phyloP scores from a whole-genome alignment of 768 basidiomycete species.

The Phaffia tasmanica region DNA sequence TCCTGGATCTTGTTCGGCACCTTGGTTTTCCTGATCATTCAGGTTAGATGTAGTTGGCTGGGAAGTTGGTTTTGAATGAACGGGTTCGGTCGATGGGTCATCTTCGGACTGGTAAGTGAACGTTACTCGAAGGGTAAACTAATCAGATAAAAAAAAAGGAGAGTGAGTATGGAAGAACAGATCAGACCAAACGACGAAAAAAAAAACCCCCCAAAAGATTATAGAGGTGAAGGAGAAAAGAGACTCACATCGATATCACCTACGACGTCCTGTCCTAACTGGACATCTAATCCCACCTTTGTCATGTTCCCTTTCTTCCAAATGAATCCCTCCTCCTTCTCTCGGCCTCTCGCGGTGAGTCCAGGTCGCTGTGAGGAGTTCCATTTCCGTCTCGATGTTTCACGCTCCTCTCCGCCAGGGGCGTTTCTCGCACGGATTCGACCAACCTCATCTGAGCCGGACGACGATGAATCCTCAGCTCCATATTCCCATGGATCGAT shows the following conservation, averaged over 20 bases:
- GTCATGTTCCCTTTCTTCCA: conserved; percentile 86
- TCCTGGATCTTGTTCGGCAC: conserved; percentile 45
- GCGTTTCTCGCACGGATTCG: conserved; percentile 40
- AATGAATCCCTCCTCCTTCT: conserved; percentile 54
- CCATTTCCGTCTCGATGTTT: conserved; percentile 39
- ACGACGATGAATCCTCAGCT: conserved; percentile 58
- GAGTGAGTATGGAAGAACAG: not conserved
- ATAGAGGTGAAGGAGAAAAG: conserved; percentile 7
- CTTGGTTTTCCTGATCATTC: conserved; percentile 19
- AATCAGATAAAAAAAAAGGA: conserved; percentile 15
- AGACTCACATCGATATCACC: conserved; percentile 65
- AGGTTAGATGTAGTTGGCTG: not conserved
- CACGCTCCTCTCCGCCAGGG: conserved; percentile 45
- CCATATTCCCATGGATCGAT: conserved; percentile 98
- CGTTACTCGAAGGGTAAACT: conserved; percentile 91
- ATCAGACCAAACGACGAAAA: not conserved
- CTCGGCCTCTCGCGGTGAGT: conserved; percentile 35
- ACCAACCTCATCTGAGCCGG: conserved; percentile 31
- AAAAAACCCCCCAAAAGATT: not conserved
- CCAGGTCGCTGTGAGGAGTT: conserved; percentile 26
- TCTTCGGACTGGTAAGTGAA: conserved; percentile 88
- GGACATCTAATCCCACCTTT: conserved; percentile 75
- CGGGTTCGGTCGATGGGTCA: not conserved
- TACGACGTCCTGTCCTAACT: conserved; percentile 63
- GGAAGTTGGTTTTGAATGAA: conserved; percentile 33